phyloP scores from a whole-genome alignment of 2,329 filamentous ascomycete genomes.

The Onygena corvina region DNA sequence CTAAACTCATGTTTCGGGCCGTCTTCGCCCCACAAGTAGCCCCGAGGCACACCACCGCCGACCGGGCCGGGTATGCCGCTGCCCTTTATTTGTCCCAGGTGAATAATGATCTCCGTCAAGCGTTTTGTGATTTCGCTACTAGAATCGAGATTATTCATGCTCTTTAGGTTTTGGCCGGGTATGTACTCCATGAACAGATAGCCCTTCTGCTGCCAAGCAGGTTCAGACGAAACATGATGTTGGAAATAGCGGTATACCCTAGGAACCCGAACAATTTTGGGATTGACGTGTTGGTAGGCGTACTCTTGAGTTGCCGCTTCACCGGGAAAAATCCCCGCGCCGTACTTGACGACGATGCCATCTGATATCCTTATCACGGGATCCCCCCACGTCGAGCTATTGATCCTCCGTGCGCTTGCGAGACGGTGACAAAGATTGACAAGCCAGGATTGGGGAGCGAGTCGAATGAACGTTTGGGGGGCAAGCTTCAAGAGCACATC shows the following conservation, averaged over 20 bases:
- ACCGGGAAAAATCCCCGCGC: constrained; percentile 14
- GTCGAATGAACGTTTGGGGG: constrained; percentile 1
- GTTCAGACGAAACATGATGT: constrained; percentile 6
- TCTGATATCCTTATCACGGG: constrained; percentile 13
- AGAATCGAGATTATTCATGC: constrained; percentile 11
- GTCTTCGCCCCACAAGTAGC: constrained; percentile 19
- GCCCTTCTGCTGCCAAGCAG: constrained; percentile 10
- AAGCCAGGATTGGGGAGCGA: constrained; percentile 7
- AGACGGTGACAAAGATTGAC: constrained; percentile 4
- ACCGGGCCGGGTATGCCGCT: constrained; percentile 16
- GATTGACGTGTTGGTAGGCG: constrained; percentile 15
- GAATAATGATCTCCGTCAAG: constrained; percentile 14
- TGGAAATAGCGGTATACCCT: constrained; percentile 17
- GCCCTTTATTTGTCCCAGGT: constrained; percentile 13
- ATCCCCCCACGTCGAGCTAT: constrained; percentile 9
- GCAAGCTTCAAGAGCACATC: constrained; percentile 1
- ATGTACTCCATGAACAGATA: constrained; percentile 22
- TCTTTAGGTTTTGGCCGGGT: constrained; percentile 13
- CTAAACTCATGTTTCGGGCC: constrained; percentile 13
- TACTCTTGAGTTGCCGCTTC: constrained; percentile 16
- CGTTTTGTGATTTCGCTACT: constrained; percentile 13
- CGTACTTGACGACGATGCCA: constrained; percentile 17
- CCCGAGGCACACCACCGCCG: constrained; percentile 13
- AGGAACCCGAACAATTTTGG: constrained; percentile 17
- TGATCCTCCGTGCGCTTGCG: background rate